A percentile compares a stretch with the other conserved stretches of the same genome.
phyloP scores from a whole-genome alignment of 2,329 filamentous ascomycete species.

The Ceratocystis ficicola region DNA sequence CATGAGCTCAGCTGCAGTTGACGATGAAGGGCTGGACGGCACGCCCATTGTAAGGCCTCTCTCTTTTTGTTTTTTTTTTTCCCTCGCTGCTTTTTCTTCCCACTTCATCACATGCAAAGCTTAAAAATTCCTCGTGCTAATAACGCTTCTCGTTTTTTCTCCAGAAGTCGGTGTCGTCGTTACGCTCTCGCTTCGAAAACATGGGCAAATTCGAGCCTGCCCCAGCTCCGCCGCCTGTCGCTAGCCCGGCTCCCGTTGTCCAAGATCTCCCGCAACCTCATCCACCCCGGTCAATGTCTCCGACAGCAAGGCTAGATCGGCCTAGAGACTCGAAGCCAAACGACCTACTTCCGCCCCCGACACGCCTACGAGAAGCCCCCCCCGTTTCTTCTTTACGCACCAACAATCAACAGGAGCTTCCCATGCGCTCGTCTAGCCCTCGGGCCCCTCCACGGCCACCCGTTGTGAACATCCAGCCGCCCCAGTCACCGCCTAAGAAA shows the following conservation, averaged over 20 bases:
- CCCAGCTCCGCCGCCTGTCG: conserved; percentile 20
- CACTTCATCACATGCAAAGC: background rate
- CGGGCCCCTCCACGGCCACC: conserved; percentile 36
- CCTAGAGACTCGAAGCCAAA: conserved; percentile 33
- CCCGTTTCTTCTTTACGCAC: conserved; percentile 25
- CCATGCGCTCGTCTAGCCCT: conserved; percentile 19
- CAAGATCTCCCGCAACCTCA: conserved; percentile 18
- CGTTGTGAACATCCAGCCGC: conserved; percentile 56
- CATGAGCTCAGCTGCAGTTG: conserved; percentile 23
- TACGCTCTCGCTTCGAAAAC: conserved; percentile 71
- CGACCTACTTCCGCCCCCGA: conserved; percentile 28
- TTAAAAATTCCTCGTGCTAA: conserved; percentile 28
- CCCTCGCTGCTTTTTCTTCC: background rate
- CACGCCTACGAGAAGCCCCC: conserved; percentile 25
- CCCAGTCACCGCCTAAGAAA: conserved; percentile 52
- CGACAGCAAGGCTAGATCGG: conserved; percentile 34
- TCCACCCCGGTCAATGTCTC: conserved; percentile 30
- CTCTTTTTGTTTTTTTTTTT: background rate
- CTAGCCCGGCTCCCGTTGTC: background rate
- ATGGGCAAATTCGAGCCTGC: conserved; percentile 42
- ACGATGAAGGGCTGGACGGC: conserved; percentile 53
- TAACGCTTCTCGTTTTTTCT: conserved; percentile 26
- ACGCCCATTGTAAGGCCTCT: conserved; percentile 54
- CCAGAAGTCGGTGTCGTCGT: conserved; percentile 69
- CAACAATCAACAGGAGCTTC: conserved; percentile 25